These are phyloP conservation scores for Diaporthe amygdali DNA, from an alignment of 2,329 filamentous ascomycete species.

Conservation along the genomic window DNA sequence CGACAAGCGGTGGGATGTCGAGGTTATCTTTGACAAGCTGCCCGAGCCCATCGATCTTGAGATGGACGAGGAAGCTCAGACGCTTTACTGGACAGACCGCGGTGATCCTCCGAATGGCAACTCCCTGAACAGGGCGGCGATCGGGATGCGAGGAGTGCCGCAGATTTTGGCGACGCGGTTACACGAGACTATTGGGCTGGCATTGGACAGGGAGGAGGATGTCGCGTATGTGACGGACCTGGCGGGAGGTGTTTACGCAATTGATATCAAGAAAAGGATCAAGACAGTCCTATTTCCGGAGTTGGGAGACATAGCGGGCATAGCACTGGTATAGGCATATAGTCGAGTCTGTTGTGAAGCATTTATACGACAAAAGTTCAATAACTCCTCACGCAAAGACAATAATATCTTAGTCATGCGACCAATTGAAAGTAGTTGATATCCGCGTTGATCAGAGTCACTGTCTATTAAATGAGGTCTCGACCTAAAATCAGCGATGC, in stretches of 20 bases:
- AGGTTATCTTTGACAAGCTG: constrained; percentile 46
- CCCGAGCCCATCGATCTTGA: constrained; percentile 65
- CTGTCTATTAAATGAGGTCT: too few species aligned
- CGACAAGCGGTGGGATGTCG: constrained; percentile 44
- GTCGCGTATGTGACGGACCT: constrained; percentile 22
- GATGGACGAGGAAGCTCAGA: constrained; percentile 48
- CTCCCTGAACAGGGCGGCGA: constrained; percentile 49
- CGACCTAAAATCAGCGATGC: too few species aligned
- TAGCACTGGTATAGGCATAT: constrained; percentile 5
- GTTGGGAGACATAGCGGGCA: constrained; percentile 15
- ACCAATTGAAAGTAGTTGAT: too few species aligned
- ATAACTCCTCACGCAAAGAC: too few species aligned
- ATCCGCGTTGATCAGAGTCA: too few species aligned
- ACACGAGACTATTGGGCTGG: constrained; percentile 22
- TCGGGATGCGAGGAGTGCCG: constrained; percentile 18
- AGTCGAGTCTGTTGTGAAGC: neutral
- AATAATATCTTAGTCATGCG: too few species aligned
- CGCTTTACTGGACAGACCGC: constrained; percentile 66
- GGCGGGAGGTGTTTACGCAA: constrained; percentile 17
- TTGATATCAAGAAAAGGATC: constrained; percentile 22
- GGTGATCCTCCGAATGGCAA: constrained; percentile 63
- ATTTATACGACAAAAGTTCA: neutral
- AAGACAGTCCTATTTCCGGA: constrained; percentile 18
- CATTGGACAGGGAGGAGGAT: constrained; percentile 15
- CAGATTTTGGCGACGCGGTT: constrained; percentile 20